Evolutionary conservation across 257 asterid genomes (phyloP), one percentile per base, ranked within the genome.

Genomic region (Scutellaria galericulata): DNA sequence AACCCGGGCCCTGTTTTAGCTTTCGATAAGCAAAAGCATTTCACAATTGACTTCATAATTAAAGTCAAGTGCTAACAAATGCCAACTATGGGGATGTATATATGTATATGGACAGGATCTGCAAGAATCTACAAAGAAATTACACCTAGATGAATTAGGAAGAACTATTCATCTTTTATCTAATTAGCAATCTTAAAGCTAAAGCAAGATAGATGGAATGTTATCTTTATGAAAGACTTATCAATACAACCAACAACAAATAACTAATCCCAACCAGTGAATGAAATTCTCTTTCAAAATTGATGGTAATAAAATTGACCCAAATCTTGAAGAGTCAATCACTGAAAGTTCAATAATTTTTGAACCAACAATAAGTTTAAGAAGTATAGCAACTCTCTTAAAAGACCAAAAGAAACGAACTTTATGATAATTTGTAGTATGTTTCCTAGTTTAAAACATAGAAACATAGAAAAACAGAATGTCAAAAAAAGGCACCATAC

Each of bases 11-110:
- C 58, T 5, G 40, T 54, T 59, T 75, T 80, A 7, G 78, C 54
- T 72, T 68, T 89, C 24, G 82, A 66, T 72, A 75, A 75, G 79
- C 94, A 74, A 75, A 91, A 87, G 48, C 83, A 91, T 75, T 66
- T 79, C 57, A 77, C 55, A 66, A 84, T 40, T n/a, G 85, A 79
- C 24, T 68, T 71, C 91, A 86, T 86, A 40, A 4, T 83, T 63
- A 31, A 31, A 56, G 53, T 55, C 7, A 39, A 66, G 10, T 45
- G 35, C 22, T 78, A 52, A 60, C 39, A 60, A 62, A 45, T 53
- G 41, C 61, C 46, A 50, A 83, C 77, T 68, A 79, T 77, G 78
- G 20, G 27, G 2, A 10, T 3, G 9, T 35, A 3, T 9, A 41
- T 12, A 44, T 46, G 5, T 31, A 24, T n/a, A 58, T 31, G 64